Conservation (phyloP, 140 eudicot species). For the Bidens hawaiensis region DNA sequence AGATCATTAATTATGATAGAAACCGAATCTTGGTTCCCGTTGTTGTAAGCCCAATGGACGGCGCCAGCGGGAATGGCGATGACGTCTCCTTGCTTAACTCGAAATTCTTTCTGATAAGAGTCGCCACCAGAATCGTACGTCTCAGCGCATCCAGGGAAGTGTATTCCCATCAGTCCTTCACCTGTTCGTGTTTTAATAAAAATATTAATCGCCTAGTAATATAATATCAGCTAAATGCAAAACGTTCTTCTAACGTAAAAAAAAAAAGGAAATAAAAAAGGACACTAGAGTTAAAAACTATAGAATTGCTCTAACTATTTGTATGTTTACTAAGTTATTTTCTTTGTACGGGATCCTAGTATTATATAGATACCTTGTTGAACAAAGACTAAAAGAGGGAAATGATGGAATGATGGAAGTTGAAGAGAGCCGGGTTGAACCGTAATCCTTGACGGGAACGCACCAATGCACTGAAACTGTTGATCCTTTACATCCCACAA, state of each 20-base stretch:
- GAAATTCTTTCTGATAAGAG: slow-evolving; percentile 56
- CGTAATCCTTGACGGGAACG: slow-evolving; percentile 34
- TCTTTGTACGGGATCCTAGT: no score
- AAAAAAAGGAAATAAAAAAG: no score
- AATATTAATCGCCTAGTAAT: no score
- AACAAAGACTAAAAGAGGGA: slow-evolving; percentile 55
- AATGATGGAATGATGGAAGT: no score
- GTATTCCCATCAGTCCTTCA: slow-evolving; percentile 39
- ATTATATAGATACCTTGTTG: slow-evolving; percentile 33
- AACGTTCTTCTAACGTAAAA: no score
- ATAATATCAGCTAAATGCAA: no score
- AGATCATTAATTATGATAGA: slow-evolving; percentile 54
- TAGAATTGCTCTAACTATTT: no score
- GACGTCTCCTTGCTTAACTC: slow-evolving; percentile 54
- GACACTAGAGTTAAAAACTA: no score
- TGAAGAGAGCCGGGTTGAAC: slow-evolving; percentile 44
- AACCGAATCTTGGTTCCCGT: slow-evolving; percentile 48
- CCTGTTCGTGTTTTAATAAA: no score
- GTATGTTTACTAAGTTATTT: no score
- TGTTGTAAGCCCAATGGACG: slow-evolving; percentile 68
- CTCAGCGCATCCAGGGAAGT: slow-evolving; percentile 67
- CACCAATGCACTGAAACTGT: slow-evolving; percentile 66
- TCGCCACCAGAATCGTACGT: slow-evolving; percentile 45
- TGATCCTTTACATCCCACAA: slow-evolving; percentile 54
- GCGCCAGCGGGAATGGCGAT: slow-evolving; percentile 71